Conservation (phyloP, 306 rosid species). For the Carpinus viminea region DNA sequence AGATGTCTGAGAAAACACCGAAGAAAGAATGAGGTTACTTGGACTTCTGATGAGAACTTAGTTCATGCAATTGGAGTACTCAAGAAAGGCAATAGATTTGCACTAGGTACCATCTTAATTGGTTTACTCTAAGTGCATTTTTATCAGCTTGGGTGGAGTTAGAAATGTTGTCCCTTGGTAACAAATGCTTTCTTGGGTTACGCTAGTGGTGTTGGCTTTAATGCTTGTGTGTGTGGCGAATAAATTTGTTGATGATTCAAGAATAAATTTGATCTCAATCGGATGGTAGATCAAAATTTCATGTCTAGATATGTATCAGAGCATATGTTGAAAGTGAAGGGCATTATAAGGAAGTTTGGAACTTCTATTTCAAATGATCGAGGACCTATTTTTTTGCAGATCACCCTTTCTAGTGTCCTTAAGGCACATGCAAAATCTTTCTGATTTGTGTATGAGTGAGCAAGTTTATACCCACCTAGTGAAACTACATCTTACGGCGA, state of each 20-base stretch:
- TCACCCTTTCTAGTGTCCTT: constrained; percentile 50
- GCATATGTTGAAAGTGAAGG: constrained; percentile 46
- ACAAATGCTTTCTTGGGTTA: constrained; percentile 53
- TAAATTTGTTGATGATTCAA: too few relatives aligned
- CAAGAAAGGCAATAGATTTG: constrained; percentile 37
- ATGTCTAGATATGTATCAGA: constrained; percentile 51
- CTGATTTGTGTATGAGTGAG: constrained; percentile 37
- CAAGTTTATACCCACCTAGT: constrained; percentile 20
- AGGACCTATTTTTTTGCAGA: constrained; percentile 44
- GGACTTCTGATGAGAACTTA: too few relatives aligned
- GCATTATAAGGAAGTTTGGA: constrained; percentile 43
- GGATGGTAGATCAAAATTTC: constrained; percentile 44
- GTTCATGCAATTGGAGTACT: constrained; percentile 32
- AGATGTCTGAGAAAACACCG: too few relatives aligned
- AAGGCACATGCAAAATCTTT: constrained; percentile 53
- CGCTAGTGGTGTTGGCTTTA: constrained; percentile 40
- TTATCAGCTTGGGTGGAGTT: constrained; percentile 44
- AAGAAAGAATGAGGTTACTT: too few relatives aligned
- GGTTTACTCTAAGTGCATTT: constrained; percentile 46
- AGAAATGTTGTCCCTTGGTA: constrained; percentile 41
- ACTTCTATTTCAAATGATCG: constrained; percentile 45
- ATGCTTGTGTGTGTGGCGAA: constrained; percentile 27
- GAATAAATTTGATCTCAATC: constrained; percentile 39
- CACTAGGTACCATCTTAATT: constrained; percentile 41
- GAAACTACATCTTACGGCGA: constrained; percentile 38